These are phyloP conservation scores for Triangularia setosa DNA, from an alignment of 2,329 filamentous ascomycete genomes.

Conservation along the genomic window DNA sequence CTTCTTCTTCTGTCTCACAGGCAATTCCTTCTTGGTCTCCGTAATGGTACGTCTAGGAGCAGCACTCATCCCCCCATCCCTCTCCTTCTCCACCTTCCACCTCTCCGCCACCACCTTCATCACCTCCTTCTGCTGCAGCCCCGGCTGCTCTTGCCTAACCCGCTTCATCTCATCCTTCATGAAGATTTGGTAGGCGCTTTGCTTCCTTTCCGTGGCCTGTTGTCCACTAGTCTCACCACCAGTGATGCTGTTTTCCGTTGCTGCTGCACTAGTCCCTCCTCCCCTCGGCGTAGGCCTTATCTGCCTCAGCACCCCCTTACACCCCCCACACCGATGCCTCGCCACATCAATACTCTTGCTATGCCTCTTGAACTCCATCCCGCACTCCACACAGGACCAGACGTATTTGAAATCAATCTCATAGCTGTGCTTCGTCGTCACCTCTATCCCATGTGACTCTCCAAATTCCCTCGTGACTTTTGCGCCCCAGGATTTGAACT, in stretches of 20 bases:
- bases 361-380: constrained; percentile 73
- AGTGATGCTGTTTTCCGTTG: too few species aligned
- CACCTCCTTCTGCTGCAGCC: constrained; percentile 60
- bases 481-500: constrained; percentile 73
- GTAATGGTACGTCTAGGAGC: constrained; percentile 59
- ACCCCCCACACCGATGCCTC: constrained; percentile 72
- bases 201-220: constrained; percentile 28
- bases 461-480: constrained; percentile 55
- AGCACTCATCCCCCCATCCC: constrained; percentile 16
- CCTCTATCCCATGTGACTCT: constrained; percentile 57
- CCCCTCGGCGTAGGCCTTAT: constrained; percentile 69
- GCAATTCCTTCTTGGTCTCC: constrained; percentile 54
- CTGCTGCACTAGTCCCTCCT: not conserved
- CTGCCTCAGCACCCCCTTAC: constrained; percentile 68
- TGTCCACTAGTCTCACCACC: constrained; percentile 19
- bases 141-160: constrained; percentile 54
- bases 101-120: constrained; percentile 63
- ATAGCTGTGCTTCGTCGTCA: constrained; percentile 89
- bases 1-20: constrained; percentile 28
- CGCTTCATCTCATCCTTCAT: constrained; percentile 65
- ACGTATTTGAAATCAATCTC: constrained; percentile 89
- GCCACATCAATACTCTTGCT: constrained; percentile 75
- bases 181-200: constrained; percentile 47
- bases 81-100: constrained; percentile 50
- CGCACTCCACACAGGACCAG: constrained; percentile 73